Conservation (phyloP, 805 yeast species). For the Torulaspora microellipsoides region DNA sequence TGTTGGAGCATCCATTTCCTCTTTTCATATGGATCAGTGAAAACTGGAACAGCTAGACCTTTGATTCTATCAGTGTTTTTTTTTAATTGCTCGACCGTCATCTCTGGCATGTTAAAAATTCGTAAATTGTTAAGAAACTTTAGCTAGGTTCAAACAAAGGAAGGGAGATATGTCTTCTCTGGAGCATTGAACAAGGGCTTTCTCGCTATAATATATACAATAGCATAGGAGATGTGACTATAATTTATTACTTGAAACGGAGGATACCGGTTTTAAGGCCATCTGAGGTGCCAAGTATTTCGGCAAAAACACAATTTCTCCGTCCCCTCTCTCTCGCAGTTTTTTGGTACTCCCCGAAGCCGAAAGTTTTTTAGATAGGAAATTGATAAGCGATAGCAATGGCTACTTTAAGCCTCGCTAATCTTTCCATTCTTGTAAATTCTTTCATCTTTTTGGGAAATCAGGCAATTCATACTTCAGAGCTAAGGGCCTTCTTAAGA, state of each 20-base stretch:
- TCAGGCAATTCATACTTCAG: too few relatives aligned
- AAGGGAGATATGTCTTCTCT: not conserved
- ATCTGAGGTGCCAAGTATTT: too few relatives aligned
- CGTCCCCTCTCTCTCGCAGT: too few relatives aligned
- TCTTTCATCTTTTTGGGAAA: too few relatives aligned
- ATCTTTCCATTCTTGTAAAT: too few relatives aligned
- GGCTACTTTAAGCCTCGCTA: too few relatives aligned
- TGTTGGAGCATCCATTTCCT: slow-evolving; percentile 42
- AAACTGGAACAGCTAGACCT: slow-evolving; percentile 5
- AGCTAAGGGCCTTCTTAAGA: too few relatives aligned
- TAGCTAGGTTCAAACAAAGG: not conserved
- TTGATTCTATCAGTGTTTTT: not conserved
- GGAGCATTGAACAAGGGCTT: not conserved
- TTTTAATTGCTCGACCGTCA: slow-evolving; percentile 1
- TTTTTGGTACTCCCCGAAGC: too few relatives aligned
- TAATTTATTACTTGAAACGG: not conserved
- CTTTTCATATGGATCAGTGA: slow-evolving; percentile 5
- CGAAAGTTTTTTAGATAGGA: too few relatives aligned
- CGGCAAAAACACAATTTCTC: too few relatives aligned
- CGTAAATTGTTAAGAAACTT: not conserved
- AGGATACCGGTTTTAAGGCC: too few relatives aligned
- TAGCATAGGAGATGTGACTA: not conserved
- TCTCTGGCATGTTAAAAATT: not conserved
- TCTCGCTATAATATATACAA: not conserved
- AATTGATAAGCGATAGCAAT: too few relatives aligned